Conservation (phyloP, 2,329 filamentous ascomycete genomes). For the Ascomycota sp. region DNA sequence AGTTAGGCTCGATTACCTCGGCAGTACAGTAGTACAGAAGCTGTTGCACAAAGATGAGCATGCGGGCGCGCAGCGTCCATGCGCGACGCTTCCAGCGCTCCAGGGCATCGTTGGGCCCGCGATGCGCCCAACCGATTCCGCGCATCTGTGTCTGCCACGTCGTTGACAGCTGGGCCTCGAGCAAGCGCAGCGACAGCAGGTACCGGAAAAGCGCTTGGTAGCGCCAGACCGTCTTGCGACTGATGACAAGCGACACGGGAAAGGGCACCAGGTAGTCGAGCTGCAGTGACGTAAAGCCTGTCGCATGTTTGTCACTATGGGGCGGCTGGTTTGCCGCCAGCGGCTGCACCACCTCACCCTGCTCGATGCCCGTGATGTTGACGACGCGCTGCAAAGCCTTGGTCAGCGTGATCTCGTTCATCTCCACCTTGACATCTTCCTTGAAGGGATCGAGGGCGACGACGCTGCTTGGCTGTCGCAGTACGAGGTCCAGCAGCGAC, state of each 20-base stretch:
- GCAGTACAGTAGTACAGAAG: conserved; percentile 90
- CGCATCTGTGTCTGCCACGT: conserved; percentile 86
- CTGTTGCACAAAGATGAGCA: conserved; percentile 95
- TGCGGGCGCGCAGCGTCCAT: conserved; percentile 78
- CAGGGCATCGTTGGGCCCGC: conserved; percentile 48
- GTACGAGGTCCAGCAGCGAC: conserved; percentile 81
- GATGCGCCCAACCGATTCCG: conserved; percentile 62
- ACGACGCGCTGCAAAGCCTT: conserved; percentile 93
- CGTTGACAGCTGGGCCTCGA: conserved; percentile 69
- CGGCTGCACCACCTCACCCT: conserved; percentile 63
- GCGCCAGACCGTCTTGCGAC: conserved; percentile 85
- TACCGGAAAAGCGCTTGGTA: conserved; percentile 96
- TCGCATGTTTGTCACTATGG: conserved; percentile 74
- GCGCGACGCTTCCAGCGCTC: conserved; percentile 87
- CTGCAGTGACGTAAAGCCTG: conserved; percentile 79
- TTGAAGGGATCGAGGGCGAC: conserved; percentile 93
- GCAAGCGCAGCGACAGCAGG: conserved; percentile 68
- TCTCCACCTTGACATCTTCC: conserved; percentile 91
- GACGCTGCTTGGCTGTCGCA: conserved; percentile 88
- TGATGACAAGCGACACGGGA: conserved; percentile 85
- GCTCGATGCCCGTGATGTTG: conserved; percentile 86
- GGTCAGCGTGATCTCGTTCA: conserved; percentile 85
- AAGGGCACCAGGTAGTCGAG: conserved; percentile 92
- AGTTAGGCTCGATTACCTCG: conserved; percentile 95
- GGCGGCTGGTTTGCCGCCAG: conserved; percentile 38